Conservation (phyloP, 2,329 filamentous ascomycete species). For the Aspergillus latus region DNA sequence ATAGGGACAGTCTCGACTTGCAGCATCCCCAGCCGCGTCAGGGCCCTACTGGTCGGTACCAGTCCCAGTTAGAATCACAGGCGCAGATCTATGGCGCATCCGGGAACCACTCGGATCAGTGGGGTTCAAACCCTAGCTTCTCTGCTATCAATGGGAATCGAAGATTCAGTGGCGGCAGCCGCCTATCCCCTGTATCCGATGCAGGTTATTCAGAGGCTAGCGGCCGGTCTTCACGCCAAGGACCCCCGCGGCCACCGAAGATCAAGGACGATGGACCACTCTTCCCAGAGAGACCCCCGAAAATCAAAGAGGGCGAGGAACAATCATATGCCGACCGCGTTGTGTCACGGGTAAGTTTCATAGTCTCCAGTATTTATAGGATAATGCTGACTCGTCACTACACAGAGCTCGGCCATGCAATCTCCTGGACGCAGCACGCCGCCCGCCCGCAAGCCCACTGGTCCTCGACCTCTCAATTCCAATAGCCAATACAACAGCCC, state of each 20-base stretch:
- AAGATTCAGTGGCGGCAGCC: constrained; percentile 39
- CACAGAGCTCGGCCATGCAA: constrained; percentile 33
- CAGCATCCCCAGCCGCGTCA: constrained; percentile 65
- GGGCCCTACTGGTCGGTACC: constrained; percentile 62
- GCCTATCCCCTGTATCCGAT: constrained; percentile 50
- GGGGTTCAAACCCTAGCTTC: constrained; percentile 47
- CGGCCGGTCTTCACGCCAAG: constrained; percentile 30
- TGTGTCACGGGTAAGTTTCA: constrained; percentile 36
- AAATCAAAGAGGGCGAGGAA: constrained; percentile 37
- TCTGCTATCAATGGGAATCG: constrained; percentile 34
- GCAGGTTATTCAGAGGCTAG: constrained; percentile 45
- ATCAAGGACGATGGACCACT: constrained; percentile 59
- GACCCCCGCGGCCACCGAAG: constrained; percentile 55
- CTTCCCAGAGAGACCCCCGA: constrained; percentile 53
- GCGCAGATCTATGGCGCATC: constrained; percentile 52
- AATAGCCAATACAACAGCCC: constrained; percentile 38
- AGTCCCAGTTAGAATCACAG: constrained; percentile 61
- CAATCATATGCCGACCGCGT: constrained; percentile 43
- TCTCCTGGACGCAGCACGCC: constrained; percentile 32
- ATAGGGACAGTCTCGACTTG: constrained; percentile 63
- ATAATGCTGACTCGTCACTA: constrained; percentile 1
- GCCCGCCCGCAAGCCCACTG: constrained; percentile 48
- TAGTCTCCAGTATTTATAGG: neutral
- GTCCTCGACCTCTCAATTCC: constrained; percentile 48
- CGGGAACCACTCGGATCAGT: constrained; percentile 42